Base-by-base conservation (phyloP, 2,329 filamentous ascomycete species). In the Colletotrichum abscissum region DNA sequence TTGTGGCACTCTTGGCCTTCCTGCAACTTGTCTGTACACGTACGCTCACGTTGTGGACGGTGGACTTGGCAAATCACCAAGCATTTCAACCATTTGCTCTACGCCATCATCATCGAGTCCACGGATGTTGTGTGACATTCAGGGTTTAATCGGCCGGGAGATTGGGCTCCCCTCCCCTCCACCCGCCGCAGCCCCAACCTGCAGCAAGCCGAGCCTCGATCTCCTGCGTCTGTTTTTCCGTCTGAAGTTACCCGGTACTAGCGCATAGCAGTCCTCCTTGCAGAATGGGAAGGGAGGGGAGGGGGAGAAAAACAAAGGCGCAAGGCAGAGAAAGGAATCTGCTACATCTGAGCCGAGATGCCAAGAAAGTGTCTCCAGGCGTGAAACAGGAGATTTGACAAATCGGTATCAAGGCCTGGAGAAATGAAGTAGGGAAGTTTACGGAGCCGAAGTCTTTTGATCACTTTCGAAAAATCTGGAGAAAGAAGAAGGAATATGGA, bases 301-400 rank as follows among this genome's bases (percentile, higher is more conserved):
- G 56, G 64, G 19, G 35, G 22, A 38, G n/a, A n/a, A 22, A 19
- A 28, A 12, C 22, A 33, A n/a, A 26, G 30, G 22, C n/a, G 38
- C 35, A 9, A 42, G 9, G 38, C 38, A 35, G 5, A 42, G 28
- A 33, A 35, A 22, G 52, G 28, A 4, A 62, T 59, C 67, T 66
- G 67, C 49, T 62, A 71, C 71, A 63, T 62, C 71, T 71, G 46
- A 62, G 56, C 67, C 67, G 38, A 63, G 19, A 33, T 58, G 71
- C 71, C 67, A 73, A 73, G 71, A 73, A 70, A 73, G 55, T 57
- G 56, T 73, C 67, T 52, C 60, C 67, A 71, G 60, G 56, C 60
- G 71, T 73, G 71, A 73, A 73, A 73, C 67, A 57, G 28, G 46
- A 71, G 67, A 62, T 19, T 62, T 69, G 63, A 63, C 67, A 66